These are phyloP conservation scores for Cutaneotrichosporon sp. DNA, from an alignment of 1,284 basidiomycete species.

Conservation along the genomic window DNA sequence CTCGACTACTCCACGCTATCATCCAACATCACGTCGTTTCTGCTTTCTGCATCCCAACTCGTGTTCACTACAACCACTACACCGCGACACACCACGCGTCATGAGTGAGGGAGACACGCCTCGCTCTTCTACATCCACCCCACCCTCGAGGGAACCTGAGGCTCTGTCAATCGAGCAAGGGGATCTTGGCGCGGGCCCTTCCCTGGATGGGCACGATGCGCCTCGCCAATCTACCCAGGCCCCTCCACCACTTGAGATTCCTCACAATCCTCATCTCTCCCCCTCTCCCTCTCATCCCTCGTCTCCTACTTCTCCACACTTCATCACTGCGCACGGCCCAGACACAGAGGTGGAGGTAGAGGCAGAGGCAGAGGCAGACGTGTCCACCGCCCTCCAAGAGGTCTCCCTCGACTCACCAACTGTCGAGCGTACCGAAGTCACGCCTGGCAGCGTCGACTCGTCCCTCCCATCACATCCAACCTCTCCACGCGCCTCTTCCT, in stretches of 20 bases:
- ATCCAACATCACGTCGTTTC: no score
- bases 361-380: background rate
- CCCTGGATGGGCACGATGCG: background rate
- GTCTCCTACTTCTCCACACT: background rate
- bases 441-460: background rate
- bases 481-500: background rate
- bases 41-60: no score
- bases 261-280: background rate
- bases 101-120: background rate
- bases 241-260: background rate
- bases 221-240: background rate
- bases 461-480: background rate
- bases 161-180: background rate
- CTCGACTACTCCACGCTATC: no score
- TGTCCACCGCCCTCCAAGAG: background rate
- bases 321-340: background rate
- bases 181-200: background rate
- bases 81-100: background rate
- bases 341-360: background rate
- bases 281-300: background rate
- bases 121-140: background rate
- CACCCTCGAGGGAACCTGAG: background rate
- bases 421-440: background rate
- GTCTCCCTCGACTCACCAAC: background rate
- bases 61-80: background rate